Evolutionary conservation across 208 protist species (phyloP), one percentile per base, ranked within the genome.

Genomic region (Angomonas deanei): DNA sequence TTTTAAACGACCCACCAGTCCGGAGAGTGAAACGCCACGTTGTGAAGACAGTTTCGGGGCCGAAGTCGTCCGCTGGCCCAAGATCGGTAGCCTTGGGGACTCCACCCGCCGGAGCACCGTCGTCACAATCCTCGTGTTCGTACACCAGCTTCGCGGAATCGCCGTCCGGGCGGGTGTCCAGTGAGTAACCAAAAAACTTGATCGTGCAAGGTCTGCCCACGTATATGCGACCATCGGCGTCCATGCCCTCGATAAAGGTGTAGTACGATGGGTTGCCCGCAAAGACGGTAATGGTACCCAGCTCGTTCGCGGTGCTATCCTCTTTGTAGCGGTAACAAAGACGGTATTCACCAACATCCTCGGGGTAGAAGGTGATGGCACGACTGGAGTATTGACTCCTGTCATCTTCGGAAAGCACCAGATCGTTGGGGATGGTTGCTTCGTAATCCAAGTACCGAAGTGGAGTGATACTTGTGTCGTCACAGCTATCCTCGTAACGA

Each of bases 151-250:
- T 94, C 11, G 84, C 84, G 19, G 53, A 26, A 74, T 94, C 84
- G 1, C 80, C 82, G 15, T 61, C 52, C 4, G 65, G 48, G 6
- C 86, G 80, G 11, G 86, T 91, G 75, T 91, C 80, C 19, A 94
- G 76, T 48, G 82, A 71, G 63, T 77, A 74, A 24, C 88, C 88
- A 57, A 81, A 77, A 52, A 94, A 94, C 68, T 90, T 90, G 31
- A 91, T 78, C 13, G 68, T 76, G 15, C 75, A 62, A 26, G 72
- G 42, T 8, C 55, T 50, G 19, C 66, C 66, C 17, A 82, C 68
- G 47, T 64, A 52, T 15, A 93, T 70, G 31, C 54, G 58, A 10
- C 81, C 80, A 0, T 80, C 56, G 0, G 64, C 48, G 42, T 78
- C 64, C 21, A 65, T 19, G 0, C 80, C 79, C 6, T 48, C 46